These are phyloP conservation scores for Actinomucor elegans DNA, from an alignment of 371 early-diverging fungal genomes.

Conservation along the genomic window DNA sequence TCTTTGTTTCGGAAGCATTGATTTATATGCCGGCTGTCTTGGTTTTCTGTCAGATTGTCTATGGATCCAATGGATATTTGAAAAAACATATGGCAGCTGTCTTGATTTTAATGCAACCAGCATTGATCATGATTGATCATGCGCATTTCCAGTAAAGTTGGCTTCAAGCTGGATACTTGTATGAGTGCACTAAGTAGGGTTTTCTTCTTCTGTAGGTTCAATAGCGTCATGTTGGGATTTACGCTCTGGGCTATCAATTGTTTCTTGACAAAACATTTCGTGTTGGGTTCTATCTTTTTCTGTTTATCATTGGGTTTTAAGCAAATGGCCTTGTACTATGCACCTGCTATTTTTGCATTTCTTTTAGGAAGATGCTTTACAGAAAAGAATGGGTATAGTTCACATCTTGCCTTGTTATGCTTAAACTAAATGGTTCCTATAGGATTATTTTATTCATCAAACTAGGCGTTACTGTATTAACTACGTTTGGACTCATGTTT, in stretches of 20 bases:
- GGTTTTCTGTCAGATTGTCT: constrained; percentile 53
- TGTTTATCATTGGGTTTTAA: constrained; percentile 85
- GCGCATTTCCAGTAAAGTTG: constrained; percentile 90
- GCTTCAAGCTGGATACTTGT: no score
- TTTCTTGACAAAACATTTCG: constrained; percentile 58
- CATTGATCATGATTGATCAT: constrained; percentile 88
- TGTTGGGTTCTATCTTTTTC: constrained; percentile 78
- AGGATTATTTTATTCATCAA: constrained; percentile 62
- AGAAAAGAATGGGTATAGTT: constrained; percentile 40
- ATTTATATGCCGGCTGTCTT: constrained; percentile 80
- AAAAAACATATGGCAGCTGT: constrained; percentile 55
- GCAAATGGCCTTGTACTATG: constrained; percentile 95
- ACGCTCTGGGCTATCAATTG: constrained; percentile 73
- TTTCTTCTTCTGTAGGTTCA: constrained; percentile 61
- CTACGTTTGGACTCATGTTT: constrained; percentile 67
- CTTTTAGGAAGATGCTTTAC: constrained; percentile 77
- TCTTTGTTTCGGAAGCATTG: constrained; percentile 70
- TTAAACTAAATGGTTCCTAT: no score
- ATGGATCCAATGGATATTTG: constrained; percentile 28
- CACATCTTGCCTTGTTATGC: no score
- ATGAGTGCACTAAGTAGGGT: no score
- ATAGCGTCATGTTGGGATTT: constrained; percentile 92
- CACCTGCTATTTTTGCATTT: constrained; percentile 87
- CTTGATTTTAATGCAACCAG: constrained; percentile 79
- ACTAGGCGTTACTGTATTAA: constrained; percentile 74